Evolutionary conservation across 2,329 filamentous ascomycete genomes (phyloP).

Genomic region (Aspergillus floridensis): DNA sequence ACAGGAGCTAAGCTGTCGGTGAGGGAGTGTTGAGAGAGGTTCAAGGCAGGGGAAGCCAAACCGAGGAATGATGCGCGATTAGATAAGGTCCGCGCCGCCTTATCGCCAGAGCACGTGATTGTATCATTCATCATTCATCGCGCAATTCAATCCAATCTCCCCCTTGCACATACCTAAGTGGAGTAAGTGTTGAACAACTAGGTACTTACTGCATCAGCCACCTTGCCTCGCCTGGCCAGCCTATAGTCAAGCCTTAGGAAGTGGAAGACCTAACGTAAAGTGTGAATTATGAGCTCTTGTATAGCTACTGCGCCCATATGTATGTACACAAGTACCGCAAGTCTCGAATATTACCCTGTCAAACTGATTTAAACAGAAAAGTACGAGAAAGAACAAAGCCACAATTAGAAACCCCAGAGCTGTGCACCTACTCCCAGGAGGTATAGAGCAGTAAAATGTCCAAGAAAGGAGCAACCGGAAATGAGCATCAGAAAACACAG

Average conservation of each 20-base stretch:
- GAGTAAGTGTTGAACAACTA: no score
- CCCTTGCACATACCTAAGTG: neutral
- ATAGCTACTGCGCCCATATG: conserved; percentile 15
- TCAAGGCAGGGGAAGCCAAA: neutral
- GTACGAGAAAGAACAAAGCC: conserved; percentile 3
- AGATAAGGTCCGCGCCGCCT: neutral
- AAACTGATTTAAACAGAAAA: conserved; percentile 3
- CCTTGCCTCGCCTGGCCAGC: no score
- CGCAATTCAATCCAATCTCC: neutral
- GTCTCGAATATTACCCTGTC: conserved; percentile 8
- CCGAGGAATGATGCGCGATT: neutral
- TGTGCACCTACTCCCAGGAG: conserved; percentile 26
- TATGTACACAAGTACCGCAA: conserved; percentile 23
- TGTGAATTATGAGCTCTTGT: conserved; percentile 14
- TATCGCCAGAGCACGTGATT: neutral
- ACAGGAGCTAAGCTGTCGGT: neutral
- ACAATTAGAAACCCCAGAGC: conserved; percentile 15
- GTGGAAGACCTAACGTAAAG: neutral
- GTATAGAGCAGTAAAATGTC: conserved; percentile 36
- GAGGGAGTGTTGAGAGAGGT: neutral
- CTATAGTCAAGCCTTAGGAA: no score
- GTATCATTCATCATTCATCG: neutral
- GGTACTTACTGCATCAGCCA: no score
- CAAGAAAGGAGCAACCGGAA: conserved; percentile 25
- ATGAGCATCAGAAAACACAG: conserved; percentile 7